phyloP scores from a whole-genome alignment of 1,284 basidiomycete genomes.

The Macrocystidia cucumis region DNA sequence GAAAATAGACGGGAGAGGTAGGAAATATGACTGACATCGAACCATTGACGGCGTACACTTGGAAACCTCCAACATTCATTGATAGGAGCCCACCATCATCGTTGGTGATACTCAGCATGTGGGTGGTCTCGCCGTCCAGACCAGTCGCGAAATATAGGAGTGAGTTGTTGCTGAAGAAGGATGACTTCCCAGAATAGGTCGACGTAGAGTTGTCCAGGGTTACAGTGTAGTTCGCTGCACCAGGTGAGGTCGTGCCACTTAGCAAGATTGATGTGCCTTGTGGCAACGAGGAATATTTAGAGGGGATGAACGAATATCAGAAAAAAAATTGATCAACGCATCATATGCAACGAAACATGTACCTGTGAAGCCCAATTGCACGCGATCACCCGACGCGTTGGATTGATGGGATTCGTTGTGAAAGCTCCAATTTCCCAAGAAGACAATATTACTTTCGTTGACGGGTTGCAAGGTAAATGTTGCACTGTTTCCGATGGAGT shows the following conservation, averaged over 20 bases:
- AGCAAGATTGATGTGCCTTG: conserved; percentile 55
- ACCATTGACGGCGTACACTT: conserved; percentile 18
- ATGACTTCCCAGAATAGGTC: conserved; percentile 38
- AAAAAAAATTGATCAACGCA: conserved; percentile 6
- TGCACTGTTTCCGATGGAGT: conserved; percentile 19
- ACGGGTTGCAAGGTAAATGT: conserved; percentile 26
- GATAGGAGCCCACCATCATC: conserved; percentile 37
- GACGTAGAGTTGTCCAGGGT: conserved; percentile 43
- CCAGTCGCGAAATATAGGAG: conserved; percentile 55
- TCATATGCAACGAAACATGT: conserved; percentile 15
- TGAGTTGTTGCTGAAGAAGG: conserved; percentile 42
- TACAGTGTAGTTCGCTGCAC: conserved; percentile 50
- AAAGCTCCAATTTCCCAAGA: conserved; percentile 43
- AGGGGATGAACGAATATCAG: conserved; percentile 1
- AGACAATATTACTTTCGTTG: conserved; percentile 33
- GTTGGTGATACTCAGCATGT: conserved; percentile 50
- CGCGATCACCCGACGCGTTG: conserved; percentile 36
- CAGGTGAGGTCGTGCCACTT: conserved; percentile 44
- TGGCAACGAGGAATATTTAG: conserved; percentile 6
- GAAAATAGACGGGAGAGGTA: no score
- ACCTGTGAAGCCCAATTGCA: conserved; percentile 40
- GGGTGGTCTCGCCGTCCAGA: conserved; percentile 40
- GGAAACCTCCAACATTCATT: conserved; percentile 27
- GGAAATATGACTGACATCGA: conserved; percentile 24
- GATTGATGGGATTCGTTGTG: conserved; percentile 38